Evolutionary conservation across 306 rosid genomes (phyloP).

Genomic region (Cucurbita ficifolia): DNA sequence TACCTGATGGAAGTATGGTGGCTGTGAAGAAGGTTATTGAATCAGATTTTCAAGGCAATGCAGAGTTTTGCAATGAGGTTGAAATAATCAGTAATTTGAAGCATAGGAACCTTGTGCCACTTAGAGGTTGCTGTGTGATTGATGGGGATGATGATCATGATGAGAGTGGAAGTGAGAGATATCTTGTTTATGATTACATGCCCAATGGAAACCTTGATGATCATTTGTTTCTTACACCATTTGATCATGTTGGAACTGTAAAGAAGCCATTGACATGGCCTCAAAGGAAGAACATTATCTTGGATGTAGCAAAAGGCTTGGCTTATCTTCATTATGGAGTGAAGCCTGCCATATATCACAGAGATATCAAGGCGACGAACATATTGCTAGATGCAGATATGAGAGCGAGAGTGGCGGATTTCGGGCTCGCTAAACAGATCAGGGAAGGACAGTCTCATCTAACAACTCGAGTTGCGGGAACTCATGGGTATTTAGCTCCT

Average conservation of each 20-base stretch:
- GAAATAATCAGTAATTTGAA: conserved; percentile 85
- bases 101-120: conserved; percentile 80
- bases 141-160: conserved; percentile 32
- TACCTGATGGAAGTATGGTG: conserved; percentile 60
- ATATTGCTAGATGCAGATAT: conserved; percentile 72
- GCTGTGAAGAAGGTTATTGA: conserved; percentile 71
- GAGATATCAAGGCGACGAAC: conserved; percentile 91
- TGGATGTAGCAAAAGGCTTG: conserved; percentile 87
- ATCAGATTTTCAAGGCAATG: conserved; percentile 77
- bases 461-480: conserved; percentile 94
- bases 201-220: conserved; percentile 83
- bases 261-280: conserved; percentile 74
- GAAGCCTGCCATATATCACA: conserved; percentile 78
- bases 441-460: conserved; percentile 96
- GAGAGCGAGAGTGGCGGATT: conserved; percentile 92
- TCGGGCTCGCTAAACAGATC: conserved; percentile 85
- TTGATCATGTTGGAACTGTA: conserved; percentile 12
- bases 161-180: conserved; percentile 48
- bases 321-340: conserved; percentile 90
- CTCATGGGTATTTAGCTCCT: conserved; percentile 92
- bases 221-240: conserved; percentile 34
- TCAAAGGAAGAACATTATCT: conserved; percentile 62
- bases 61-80: conserved; percentile 84
- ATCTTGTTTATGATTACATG: conserved; percentile 84
- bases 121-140: conserved; percentile 81